Evolutionary conservation across 768 basidiomycete species (phyloP), one percentile per base, ranked within the genome.

Genomic region (Asterophora parasitica): DNA sequence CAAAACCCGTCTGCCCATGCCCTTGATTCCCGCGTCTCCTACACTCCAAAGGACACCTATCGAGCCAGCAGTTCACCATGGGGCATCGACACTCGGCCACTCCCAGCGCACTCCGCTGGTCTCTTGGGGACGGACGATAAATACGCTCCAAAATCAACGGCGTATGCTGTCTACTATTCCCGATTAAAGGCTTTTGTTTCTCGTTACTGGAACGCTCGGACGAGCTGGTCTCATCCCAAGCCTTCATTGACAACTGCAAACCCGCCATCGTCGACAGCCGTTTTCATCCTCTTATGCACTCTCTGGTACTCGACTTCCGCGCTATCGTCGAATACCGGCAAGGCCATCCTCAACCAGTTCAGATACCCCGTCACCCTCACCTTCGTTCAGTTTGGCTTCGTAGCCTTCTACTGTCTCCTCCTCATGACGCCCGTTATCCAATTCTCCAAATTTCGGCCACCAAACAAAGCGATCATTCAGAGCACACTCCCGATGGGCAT

Each of bases 221-320:
- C 59, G 55, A 48, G 58, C 48, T 56, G 62, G 52, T 60, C 61
- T 42, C 61, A 50, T 49, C 46, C 60, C 16, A 65, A 62, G 44
- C 56, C 63, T 23, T 61, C 64, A 37, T 58, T 68, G 52, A 64
- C 67, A 7, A 58, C 69, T 8, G 47, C 65, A 19, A 42, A 55
- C 30, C 52, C 64, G 12, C 46, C 66, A 12, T 61, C 68, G 28
- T 72, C 74, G 30, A 70, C 65, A 36, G 52, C 62, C 26, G 59
- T 68, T 27, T 97, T 99, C 69, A 69, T 92, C 39, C 65, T 88
- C 46, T 75, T 95, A 28, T 99, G 96, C 63, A 68, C 73, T 13
- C 74, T 98, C 16, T 99, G 96, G 96, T 99, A 99, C 68, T 77
- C 83, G 12, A 83, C 86, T 3, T 96, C 93, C 5, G 95, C 95